phyloP scores from a whole-genome alignment of 2,329 filamentous ascomycete species.

The Epichloe sibirici region DNA sequence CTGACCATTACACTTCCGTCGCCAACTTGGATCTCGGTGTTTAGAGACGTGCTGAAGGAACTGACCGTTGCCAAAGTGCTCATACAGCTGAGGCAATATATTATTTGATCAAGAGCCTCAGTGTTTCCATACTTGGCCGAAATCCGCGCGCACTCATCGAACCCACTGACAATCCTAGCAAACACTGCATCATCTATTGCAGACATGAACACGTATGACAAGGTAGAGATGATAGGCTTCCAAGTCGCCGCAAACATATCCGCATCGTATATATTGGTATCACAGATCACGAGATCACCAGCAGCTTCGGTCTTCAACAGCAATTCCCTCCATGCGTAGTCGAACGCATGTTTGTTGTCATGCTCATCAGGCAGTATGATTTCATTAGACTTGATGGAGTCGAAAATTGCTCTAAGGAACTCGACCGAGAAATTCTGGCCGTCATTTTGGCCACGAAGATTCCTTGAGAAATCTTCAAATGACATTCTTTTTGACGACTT shows the following conservation, averaged over 20 bases:
- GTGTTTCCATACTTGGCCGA: conserved; percentile 72
- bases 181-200: conserved; percentile 95
- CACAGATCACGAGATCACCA: conserved; percentile 61
- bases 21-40: conserved; percentile 88
- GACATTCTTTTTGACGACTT: conserved; percentile 73
- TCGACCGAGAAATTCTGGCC: conserved; percentile 73
- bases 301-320: conserved; percentile 71
- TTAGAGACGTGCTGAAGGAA: conserved; percentile 72
- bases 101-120: conserved; percentile 84
- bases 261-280: conserved; percentile 90
- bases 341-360: conserved; percentile 91
- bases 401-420: conserved; percentile 76
- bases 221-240: conserved; percentile 85
- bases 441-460: conserved; percentile 81
- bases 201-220: conserved; percentile 98
- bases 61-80: conserved; percentile 69
- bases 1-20: conserved; percentile 97
- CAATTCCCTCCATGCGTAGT: conserved; percentile 94
- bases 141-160: conserved; percentile 91
- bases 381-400: conserved; percentile 84
- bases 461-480: conserved; percentile 68
- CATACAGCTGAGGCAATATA: conserved; percentile 82
- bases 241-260: conserved; percentile 97
- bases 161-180: conserved; percentile 82
- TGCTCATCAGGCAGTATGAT: conserved; percentile 97